These are phyloP conservation scores for Yamadazyma laniorum DNA, from an alignment of 805 yeast genomes.

Conservation along the genomic window DNA sequence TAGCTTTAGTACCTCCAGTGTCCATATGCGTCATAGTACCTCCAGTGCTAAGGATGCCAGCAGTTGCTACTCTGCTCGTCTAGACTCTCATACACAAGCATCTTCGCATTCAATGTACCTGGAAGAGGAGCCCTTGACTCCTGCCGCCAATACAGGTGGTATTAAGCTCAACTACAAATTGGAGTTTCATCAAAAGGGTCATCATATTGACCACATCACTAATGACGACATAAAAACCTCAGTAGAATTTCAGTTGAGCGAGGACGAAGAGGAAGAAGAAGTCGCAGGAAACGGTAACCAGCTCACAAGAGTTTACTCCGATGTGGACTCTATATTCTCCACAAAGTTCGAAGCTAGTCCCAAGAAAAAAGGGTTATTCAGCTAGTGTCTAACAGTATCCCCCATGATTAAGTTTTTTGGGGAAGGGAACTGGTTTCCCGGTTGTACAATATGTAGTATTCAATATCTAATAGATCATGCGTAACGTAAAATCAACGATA, in stretches of 20 bases:
- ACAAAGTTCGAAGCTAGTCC: conserved; percentile 13
- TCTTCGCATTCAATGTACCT: not conserved
- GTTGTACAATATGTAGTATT: too few species aligned
- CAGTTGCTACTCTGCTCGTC: not conserved
- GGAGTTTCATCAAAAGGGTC: conserved; percentile 1
- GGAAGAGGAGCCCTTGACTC: not conserved
- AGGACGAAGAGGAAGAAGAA: conserved; percentile 14
- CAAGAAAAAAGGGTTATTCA: conserved; percentile 6
- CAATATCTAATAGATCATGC: too few species aligned
- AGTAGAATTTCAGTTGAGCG: conserved; percentile 8
- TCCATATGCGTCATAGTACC: not conserved
- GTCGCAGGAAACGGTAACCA: conserved; percentile 13
- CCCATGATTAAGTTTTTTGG: too few species aligned
- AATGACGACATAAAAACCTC: conserved; percentile 1
- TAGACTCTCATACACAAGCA: not conserved
- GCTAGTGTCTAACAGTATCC: not conserved
- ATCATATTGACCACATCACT: not conserved
- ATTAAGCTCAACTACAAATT: conserved; percentile 3
- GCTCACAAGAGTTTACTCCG: conserved; percentile 23
- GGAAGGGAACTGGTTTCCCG: too few species aligned
- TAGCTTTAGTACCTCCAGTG: too few species aligned
- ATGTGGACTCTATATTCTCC: conserved; percentile 28
- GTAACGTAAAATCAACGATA: too few species aligned
- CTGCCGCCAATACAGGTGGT: not conserved
- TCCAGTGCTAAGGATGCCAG: not conserved